Percentiles rank a stretch among this genome's conserved stretches.
These are phyloP conservation scores for Trichoderma sp. DNA, from an alignment of 2,329 filamentous ascomycete species.

Conservation along the genomic window DNA sequence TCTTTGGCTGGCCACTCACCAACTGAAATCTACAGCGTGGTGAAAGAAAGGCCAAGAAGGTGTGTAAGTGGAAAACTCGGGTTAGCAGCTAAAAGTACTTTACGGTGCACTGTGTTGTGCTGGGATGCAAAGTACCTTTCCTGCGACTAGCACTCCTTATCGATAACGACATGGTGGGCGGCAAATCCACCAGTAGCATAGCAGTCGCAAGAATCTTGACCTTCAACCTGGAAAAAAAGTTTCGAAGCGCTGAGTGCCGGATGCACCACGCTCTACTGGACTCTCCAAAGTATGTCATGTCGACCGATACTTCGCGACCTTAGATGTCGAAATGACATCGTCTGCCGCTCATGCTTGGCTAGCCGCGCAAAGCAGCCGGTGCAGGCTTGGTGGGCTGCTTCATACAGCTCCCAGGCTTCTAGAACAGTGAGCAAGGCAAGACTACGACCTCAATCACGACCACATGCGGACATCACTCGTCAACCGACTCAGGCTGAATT, in stretches of 20 bases:
- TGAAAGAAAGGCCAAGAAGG: not conserved
- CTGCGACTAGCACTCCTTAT: not conserved
- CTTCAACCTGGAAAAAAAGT: constrained; percentile 9
- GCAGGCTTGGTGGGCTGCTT: constrained; percentile 36
- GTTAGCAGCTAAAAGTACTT: not conserved
- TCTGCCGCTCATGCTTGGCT: constrained; percentile 44
- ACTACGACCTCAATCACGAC: constrained; percentile 26
- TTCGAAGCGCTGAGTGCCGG: constrained; percentile 18
- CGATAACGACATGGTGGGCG: constrained; percentile 19
- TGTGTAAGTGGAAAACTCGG: not conserved
- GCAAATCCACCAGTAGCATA: constrained; percentile 1
- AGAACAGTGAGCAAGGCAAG: constrained; percentile 31
- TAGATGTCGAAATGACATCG: constrained; percentile 38
- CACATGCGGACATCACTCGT: constrained; percentile 28
- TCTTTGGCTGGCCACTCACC: not conserved
- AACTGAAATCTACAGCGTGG: not conserved
- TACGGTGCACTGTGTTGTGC: not conserved
- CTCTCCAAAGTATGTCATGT: constrained; percentile 38
- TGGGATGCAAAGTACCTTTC: not conserved
- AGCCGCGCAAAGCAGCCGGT: constrained; percentile 35
- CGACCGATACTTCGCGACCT: constrained; percentile 42
- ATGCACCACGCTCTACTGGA: constrained; percentile 15
- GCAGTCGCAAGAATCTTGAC: constrained; percentile 12
- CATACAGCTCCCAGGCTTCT: constrained; percentile 40
- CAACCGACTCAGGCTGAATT: constrained; percentile 35